These are phyloP conservation scores for Leishmania tropica DNA, from an alignment of 208 protist species.

Conservation along the genomic window DNA sequence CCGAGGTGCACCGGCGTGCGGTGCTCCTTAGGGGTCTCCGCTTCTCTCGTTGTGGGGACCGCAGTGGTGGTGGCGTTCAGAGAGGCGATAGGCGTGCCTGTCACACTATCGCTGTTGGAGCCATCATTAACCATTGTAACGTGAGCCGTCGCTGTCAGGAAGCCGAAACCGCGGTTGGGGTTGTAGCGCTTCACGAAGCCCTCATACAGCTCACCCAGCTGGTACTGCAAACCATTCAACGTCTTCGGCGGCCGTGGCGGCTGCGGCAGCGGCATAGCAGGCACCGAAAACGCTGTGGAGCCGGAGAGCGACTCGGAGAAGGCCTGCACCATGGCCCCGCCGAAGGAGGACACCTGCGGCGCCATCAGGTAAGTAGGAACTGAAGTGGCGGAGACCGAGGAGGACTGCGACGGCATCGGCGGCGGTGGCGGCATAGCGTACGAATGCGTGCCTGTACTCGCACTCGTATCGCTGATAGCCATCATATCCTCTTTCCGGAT, in stretches of 20 bases:
- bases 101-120: neutral
- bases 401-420: neutral
- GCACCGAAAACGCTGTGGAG: neutral
- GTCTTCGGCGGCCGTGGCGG: slow-evolving; percentile 5
- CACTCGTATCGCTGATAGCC: neutral
- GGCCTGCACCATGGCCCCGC: neutral
- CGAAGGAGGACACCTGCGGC: neutral
- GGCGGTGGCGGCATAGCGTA: slow-evolving; percentile 8
- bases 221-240: slow-evolving; percentile 51
- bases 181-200: slow-evolving; percentile 75
- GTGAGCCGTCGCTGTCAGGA: slow-evolving; percentile 54
- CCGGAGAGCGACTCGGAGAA: slow-evolving; percentile 10
- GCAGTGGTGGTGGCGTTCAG: neutral
- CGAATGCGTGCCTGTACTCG: neutral
- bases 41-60: neutral
- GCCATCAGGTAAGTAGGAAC: neutral
- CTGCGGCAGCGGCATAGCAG: neutral
- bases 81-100: neutral
- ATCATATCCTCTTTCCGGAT: slow-evolving; percentile 13
- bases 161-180: slow-evolving; percentile 63
- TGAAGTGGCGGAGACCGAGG: neutral
- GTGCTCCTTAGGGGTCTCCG: slow-evolving; percentile 13
- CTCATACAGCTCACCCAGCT: slow-evolving; percentile 61
- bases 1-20: slow-evolving; percentile 40
- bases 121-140: slow-evolving; percentile 2